Conservation (phyloP, 306 rosid species). For the Rubus idaeus region DNA sequence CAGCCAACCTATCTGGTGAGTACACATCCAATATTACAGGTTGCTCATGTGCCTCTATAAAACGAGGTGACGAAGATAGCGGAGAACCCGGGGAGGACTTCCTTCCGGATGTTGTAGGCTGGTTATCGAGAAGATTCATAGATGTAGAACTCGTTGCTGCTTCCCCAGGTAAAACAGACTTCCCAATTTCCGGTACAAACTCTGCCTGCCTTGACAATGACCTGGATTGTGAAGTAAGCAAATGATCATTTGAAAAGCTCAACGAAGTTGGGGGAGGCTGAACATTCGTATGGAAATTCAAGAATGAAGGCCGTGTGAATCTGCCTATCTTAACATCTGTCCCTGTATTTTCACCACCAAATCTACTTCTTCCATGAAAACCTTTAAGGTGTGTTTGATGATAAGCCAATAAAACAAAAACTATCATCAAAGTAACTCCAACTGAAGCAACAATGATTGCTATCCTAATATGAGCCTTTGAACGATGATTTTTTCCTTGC, state of each 20-base stretch:
- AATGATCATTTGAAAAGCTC: conserved; percentile 89
- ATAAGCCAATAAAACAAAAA: conserved; percentile 83
- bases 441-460: conserved; percentile 91
- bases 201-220: conserved; percentile 79
- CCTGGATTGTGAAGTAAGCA: conserved; percentile 73
- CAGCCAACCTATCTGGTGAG: conserved; percentile 96
- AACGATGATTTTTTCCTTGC: conserved; percentile 36
- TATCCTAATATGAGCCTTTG: conserved; percentile 73
- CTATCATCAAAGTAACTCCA: conserved; percentile 88
- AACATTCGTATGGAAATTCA: conserved; percentile 64
- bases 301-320: conserved; percentile 64
- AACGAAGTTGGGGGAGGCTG: conserved; percentile 64
- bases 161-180: conserved; percentile 55
- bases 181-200: conserved; percentile 61
- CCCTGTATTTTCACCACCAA: conserved; percentile 55
- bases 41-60: conserved; percentile 68
- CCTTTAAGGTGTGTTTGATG: conserved; percentile 75
- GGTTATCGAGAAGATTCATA: conserved; percentile 57
- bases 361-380: conserved; percentile 69
- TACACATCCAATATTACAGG: conserved; percentile 85
- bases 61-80: conserved; percentile 74
- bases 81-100: conserved; percentile 82
- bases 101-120: conserved; percentile 73
- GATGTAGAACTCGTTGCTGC: conserved; percentile 62
- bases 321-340: conserved; percentile 73